Evolutionary conservation across 140 eudicot genomes (phyloP).

Genomic region (Artemisia princeps): DNA sequence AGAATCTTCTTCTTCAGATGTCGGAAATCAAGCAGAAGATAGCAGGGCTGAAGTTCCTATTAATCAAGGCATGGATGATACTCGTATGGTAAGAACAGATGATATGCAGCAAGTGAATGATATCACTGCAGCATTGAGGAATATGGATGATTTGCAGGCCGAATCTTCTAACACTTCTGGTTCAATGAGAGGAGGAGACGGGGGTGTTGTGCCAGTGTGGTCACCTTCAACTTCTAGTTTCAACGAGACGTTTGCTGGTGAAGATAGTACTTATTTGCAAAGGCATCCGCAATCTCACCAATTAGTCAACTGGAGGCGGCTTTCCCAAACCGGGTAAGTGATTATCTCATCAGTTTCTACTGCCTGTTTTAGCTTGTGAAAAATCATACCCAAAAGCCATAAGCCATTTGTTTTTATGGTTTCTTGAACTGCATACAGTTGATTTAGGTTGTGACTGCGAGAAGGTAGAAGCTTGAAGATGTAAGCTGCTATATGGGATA

Average conservation of each 20-base stretch:
- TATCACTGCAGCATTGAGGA: conserved; percentile 31
- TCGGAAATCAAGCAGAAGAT: conserved; percentile 21
- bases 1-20: conserved; percentile 43
- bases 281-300: conserved; percentile 51
- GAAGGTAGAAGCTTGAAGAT: conserved; percentile 25
- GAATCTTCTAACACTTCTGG: conserved; percentile 58
- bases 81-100: conserved; percentile 30
- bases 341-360: too few species aligned
- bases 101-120: conserved; percentile 23
- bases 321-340: conserved; percentile 87
- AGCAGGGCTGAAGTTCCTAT: conserved; percentile 68
- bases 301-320: conserved; percentile 63
- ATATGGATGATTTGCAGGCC: conserved; percentile 67
- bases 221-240: conserved; percentile 45
- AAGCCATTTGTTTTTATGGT: conserved; percentile 20
- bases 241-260: conserved; percentile 38
- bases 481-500: conserved; percentile 9
- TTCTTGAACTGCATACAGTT: conserved; percentile 17
- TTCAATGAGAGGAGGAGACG: conserved; percentile 52
- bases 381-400: conserved; percentile 5
- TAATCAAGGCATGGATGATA: conserved; percentile 14
- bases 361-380: not conserved
- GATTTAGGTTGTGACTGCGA: conserved; percentile 18
- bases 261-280: conserved; percentile 73
- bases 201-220: conserved; percentile 93